Evolutionary conservation across 2,329 filamentous ascomycete genomes (phyloP), one percentile per base, ranked within the genome.

Genomic region (Trichoderma simmonsii): DNA sequence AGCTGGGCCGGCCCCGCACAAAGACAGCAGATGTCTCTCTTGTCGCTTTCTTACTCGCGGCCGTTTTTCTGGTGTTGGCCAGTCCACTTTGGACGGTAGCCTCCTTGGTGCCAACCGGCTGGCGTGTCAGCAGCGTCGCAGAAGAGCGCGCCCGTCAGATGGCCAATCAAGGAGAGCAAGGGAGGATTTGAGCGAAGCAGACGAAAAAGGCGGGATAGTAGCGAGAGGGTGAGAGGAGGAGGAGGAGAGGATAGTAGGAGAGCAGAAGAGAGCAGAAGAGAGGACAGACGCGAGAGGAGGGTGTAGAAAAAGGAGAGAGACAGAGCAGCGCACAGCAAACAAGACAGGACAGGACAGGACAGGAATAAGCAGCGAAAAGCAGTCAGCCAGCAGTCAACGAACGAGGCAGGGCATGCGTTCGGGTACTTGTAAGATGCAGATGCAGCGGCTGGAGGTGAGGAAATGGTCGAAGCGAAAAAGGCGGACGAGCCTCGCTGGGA

Each of bases 11-110:
- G 71, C 73, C 73, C 72, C 75, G 71, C 75, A 73, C 73, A 63
- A 34, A 59, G 73, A 72, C 72, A 63, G 70, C 48, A 63, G 56
- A 72, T 77, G 75, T 76, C 74, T 76, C 72, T 76, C 67, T 73
- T 73, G 71, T 72, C 68, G 74, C 67, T 68, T 74, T 75, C 54
- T 73, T 73, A 75, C 75, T 76, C 74, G 75, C 71, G 64, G 74
- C 69, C 63, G 72, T 48, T 72, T 36, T 73, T 15, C 57, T 59
- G 62, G 54, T 73, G 69, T 67, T 73, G 71, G 71, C 54, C 71
- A 66, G 71, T 60, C 71, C 60, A 71, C 71, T 67, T 57, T 54
- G 30, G 48, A 59, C 65, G 64, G 65, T 69, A 69, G 57, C 66
- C 61, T 69, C 43, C 63, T 73, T 65, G 72, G 63, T 56, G 21